Evolutionary conservation across 2,329 filamentous ascomycete genomes (phyloP).

Genomic region (Aspergillus viridinutans): DNA sequence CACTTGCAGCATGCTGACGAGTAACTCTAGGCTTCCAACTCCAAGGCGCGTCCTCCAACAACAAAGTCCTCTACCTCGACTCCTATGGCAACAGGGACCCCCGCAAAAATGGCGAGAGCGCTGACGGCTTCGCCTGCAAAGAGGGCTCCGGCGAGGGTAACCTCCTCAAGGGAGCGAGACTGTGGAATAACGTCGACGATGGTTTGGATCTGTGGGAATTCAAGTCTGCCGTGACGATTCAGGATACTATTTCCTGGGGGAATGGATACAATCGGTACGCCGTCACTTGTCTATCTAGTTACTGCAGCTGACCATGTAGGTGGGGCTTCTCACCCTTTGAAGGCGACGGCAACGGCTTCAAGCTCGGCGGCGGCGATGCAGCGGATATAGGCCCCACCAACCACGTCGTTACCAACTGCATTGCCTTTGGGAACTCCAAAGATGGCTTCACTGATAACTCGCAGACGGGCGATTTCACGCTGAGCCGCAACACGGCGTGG

Average conservation of each 20-base stretch:
- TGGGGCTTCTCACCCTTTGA: slow-evolving; percentile 16
- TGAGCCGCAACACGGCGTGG: slow-evolving; percentile 15
- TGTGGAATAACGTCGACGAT: slow-evolving; percentile 18
- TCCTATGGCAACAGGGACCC: slow-evolving; percentile 15
- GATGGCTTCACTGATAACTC: slow-evolving; percentile 19
- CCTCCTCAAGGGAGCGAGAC: slow-evolving; percentile 9
- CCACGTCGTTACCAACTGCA: slow-evolving; percentile 13
- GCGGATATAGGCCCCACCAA: slow-evolving; percentile 12
- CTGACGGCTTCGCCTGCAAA: slow-evolving; percentile 17
- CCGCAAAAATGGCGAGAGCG: slow-evolving; percentile 16
- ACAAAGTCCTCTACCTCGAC: slow-evolving; percentile 14
- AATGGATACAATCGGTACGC: slow-evolving; percentile 15
- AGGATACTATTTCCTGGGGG: slow-evolving; percentile 14
- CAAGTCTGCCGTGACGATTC: slow-evolving; percentile 15
- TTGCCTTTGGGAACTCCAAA: slow-evolving; percentile 12
- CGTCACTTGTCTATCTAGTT: too few relatives aligned
- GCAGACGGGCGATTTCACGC: slow-evolving; percentile 11
- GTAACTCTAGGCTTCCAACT: slow-evolving; percentile 10
- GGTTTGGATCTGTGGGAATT: slow-evolving; percentile 17
- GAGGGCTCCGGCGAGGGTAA: slow-evolving; percentile 14
- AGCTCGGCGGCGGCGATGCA: slow-evolving; percentile 15
- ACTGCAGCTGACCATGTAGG: slow-evolving; percentile 1
- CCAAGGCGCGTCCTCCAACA: slow-evolving; percentile 11
- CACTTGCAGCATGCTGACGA: neutral
- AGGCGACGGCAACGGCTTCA: slow-evolving; percentile 18